Base-by-base conservation (phyloP, 441 rosid species). In the Populus hybrid region DNA sequence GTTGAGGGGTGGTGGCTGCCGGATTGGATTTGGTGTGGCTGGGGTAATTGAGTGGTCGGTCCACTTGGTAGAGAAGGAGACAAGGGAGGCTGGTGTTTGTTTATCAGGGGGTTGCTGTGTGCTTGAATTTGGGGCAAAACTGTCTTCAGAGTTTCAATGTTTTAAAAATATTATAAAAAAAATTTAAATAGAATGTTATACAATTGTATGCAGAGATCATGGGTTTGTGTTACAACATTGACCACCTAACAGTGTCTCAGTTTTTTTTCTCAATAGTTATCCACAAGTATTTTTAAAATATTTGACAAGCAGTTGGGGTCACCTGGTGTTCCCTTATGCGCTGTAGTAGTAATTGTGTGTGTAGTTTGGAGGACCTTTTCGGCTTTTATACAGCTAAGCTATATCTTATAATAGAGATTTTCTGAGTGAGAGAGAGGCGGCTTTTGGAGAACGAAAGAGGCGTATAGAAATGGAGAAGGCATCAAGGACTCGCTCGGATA, bases 391-490 rank as follows among this genome's bases (percentile, higher is more conserved):
- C 50, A 46, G 71, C 46, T 24, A 5, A 16, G 10, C 3, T 23
- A 11, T n/a, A 18, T 61, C 20, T 63, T 21, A 63, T 21, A 63
- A 6, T 5, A 14, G n/a, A 11, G 79, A 61, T 40, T 40, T 40
- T 40, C 46, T 34, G 53, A 4, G 24, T 23, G 40, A 72, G 42
- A 46, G 50, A 8, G 84, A 65, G 82, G 87, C 84, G 89, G 90
- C 89, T 85, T 85, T 86, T 85, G 84, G 89, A 68, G 82, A 28
- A 72, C 67, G 84, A 78, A 75, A 85, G 89, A 85, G 93, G 73
- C 90, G 84, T 65, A 8, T 8, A 1, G 34, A 40, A 24, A 23
- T 14, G 14, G 73, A 71, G 12, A 24, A 34, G 77, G 82, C 75
- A 79, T 66, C 70, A 42, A 72, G 66, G 18, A 67, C 42, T 70